A percentile compares a stretch with the other conserved stretches of the same genome.
phyloP scores from a whole-genome alignment of 1,139 yeast species.

The Zygosaccharomyces pseudobailii region DNA sequence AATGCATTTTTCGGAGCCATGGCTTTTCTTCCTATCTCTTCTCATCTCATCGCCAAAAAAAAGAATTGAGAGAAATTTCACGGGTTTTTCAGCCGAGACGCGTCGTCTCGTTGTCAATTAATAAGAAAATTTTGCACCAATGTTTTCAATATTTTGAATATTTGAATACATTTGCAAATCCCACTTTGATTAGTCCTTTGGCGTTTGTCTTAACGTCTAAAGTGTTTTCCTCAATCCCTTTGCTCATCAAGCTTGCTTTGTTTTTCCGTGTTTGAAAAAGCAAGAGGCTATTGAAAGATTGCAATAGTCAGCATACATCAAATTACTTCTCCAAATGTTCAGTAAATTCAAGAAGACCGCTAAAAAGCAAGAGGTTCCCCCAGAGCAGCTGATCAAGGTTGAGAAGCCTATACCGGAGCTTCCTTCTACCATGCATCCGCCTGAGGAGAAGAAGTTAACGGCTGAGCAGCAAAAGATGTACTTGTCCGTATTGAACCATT shows the following conservation, averaged over 20 bases:
- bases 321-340: conserved; percentile 4
- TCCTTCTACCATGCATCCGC: conserved; percentile 46
- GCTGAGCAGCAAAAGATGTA: conserved; percentile 57
- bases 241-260: neutral
- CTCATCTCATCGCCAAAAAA: neutral
- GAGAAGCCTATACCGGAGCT: conserved; percentile 51
- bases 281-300: neutral
- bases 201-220: neutral
- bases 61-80: neutral
- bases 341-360: conserved; percentile 5
- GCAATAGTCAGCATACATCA: neutral
- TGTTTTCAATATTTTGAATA: neutral
- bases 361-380: conserved; percentile 30
- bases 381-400: conserved; percentile 27
- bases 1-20: neutral
- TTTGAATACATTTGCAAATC: neutral
- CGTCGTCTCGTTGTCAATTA: conserved; percentile 1
- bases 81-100: neutral
- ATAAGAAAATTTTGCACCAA: neutral
- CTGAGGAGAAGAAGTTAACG: conserved; percentile 45
- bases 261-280: neutral
- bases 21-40: neutral
- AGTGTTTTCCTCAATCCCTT: neutral
- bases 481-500: conserved; percentile 52
- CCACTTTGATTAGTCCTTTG: neutral